Evolutionary conservation across 2,329 filamentous ascomycete species (phyloP).

Genomic region (Colletotrichum horii): DNA sequence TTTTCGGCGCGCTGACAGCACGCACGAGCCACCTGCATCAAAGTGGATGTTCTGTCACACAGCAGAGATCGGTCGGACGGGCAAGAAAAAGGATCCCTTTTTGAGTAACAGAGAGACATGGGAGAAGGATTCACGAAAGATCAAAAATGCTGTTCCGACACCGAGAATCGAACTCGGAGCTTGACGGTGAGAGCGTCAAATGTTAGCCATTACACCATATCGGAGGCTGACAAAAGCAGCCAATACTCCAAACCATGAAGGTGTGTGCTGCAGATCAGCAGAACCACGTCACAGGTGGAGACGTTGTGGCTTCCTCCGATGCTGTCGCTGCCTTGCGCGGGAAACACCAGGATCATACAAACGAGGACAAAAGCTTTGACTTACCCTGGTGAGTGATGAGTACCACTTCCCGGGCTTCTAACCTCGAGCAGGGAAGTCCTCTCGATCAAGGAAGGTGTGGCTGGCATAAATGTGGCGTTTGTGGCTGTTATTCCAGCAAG

Average conservation of each 20-base stretch:
- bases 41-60: background rate
- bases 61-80: background rate
- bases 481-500: background rate
- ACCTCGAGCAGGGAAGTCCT: background rate
- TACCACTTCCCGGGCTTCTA: background rate
- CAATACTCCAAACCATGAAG: background rate
- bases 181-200: constrained; percentile 10
- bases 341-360: too few relatives aligned
- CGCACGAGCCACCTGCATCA: background rate
- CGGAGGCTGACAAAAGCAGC: rapidly evolving
- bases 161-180: constrained; percentile 1
- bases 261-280: background rate
- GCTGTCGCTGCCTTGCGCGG: too few relatives aligned
- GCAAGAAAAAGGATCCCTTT: too few relatives aligned
- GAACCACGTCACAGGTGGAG: background rate
- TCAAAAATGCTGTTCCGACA: background rate
- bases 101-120: too few relatives aligned
- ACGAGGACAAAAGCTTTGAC: background rate
- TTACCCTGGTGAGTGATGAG: background rate
- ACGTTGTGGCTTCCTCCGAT: background rate
- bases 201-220: background rate
- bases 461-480: background rate
- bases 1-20: background rate
- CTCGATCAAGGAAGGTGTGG: background rate
- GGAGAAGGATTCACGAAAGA: rapidly evolving